Evolutionary conservation across 306 rosid species (phyloP).

Genomic region (Nissolia schottii): DNA sequence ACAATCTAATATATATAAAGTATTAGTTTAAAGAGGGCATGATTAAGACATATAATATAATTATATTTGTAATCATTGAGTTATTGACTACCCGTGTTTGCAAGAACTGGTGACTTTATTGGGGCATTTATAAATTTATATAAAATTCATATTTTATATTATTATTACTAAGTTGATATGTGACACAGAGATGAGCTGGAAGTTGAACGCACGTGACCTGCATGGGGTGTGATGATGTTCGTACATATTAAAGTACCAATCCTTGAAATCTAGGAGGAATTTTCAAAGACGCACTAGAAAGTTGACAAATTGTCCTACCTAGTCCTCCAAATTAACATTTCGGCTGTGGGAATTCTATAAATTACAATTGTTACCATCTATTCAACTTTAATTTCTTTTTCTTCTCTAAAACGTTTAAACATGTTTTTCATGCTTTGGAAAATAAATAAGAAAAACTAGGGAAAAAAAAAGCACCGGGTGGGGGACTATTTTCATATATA

Average conservation of each 20-base stretch:
- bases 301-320: not conserved
- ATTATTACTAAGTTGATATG: not conserved
- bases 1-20: constrained; percentile 14
- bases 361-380: not conserved
- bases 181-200: constrained; percentile 8
- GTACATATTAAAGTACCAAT: constrained; percentile 22
- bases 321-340: not conserved
- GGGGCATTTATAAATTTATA: not conserved
- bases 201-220: constrained; percentile 34
- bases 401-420: not conserved
- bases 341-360: not conserved
- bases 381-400: not conserved
- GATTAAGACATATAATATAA: constrained; percentile 1
- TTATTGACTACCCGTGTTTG: not conserved
- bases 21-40: not conserved
- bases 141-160: no score
- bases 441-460: no score
- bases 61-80: constrained; percentile 1
- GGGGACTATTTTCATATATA: no score
- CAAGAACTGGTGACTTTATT: not conserved
- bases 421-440: no score
- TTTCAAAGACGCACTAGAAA: not conserved
- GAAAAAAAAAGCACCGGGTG: no score
- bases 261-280: not conserved
- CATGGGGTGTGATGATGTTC: not conserved